Evolutionary conservation across 2,329 filamentous ascomycete genomes (phyloP).

Genomic region (Phyllosticta citribraziliensis): DNA sequence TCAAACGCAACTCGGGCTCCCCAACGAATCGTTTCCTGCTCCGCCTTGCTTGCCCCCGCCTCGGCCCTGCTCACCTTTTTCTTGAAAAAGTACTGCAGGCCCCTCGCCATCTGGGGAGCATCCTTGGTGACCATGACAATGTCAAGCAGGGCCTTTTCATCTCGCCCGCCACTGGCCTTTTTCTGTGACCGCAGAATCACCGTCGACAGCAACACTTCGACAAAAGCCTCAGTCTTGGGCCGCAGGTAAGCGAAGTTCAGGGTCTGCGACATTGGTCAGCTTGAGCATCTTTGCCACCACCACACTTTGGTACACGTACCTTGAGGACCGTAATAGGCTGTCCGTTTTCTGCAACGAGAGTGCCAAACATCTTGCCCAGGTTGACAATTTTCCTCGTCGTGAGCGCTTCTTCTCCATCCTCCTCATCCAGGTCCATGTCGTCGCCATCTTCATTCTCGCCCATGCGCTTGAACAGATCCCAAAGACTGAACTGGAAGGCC

Average conservation of each 20-base stretch:
- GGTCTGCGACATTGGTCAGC: slow-evolving; percentile 34
- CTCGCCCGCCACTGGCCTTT: slow-evolving; percentile 31
- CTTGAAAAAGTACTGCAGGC: slow-evolving; percentile 69
- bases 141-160: slow-evolving; percentile 51
- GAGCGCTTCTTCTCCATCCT: slow-evolving; percentile 40
- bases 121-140: slow-evolving; percentile 57
- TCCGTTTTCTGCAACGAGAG: slow-evolving; percentile 50
- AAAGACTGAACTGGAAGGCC: slow-evolving; percentile 78
- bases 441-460: slow-evolving; percentile 63
- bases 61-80: slow-evolving; percentile 63
- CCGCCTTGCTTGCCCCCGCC: slow-evolving; percentile 36
- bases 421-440: slow-evolving; percentile 44
- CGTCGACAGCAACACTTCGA: slow-evolving; percentile 71
- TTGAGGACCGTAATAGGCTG: slow-evolving; percentile 50
- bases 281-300: not conserved
- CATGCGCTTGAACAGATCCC: slow-evolving; percentile 74
- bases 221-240: slow-evolving; percentile 64
- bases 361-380: slow-evolving; percentile 56
- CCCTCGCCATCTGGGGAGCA: slow-evolving; percentile 58
- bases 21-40: slow-evolving; percentile 41
- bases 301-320: slow-evolving; percentile 17
- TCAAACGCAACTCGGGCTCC: slow-evolving; percentile 31
- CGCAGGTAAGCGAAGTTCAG: slow-evolving; percentile 73
- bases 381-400: slow-evolving; percentile 54
- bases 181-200: slow-evolving; percentile 59